Evolutionary conservation across 495 filamentous ascomycete genomes (phyloP), one percentile per base, ranked within the genome.

Genomic region (Daldinia grandis): DNA sequence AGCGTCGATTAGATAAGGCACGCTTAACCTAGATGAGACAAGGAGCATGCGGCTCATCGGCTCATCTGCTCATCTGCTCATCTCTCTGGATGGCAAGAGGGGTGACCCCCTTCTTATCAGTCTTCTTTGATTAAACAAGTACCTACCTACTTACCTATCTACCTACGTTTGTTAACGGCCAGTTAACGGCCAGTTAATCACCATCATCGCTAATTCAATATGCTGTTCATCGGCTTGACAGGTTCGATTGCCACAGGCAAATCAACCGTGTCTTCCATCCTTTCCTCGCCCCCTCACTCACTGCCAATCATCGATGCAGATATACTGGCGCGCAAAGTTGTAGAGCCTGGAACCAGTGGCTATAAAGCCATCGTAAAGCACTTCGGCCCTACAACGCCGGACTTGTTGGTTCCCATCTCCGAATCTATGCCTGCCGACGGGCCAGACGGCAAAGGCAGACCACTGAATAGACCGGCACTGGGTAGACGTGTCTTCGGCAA

Each of bases 231-330:
- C 76, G 95, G 95, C 71, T 90, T 99, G 28, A 99, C 95, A 37
- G 95, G 95, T 81, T 97, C 94, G 65, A 97, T 99, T 78, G 95
- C 95, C 37, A 98, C 96, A 3, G 95, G 96, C 77, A 99, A 99
- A 88, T 96, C 94, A 35, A 99, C 96, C 69, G 95, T 97, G 69
- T 97, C 95, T 40, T 76, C 83, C 62, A 82, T 97, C 72, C 93
- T 99, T 78, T 86, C 89, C 60, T 81, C 85, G 0, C 85, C 92
- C 0, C 94, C 94, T 10, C 90, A 98, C 84, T 87, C 86, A 72
- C 88, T 98, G 76, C 95, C 95, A 76, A 87, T 98, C 76, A 92
- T 99, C 85, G 95, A 99, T 81, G 93, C 95, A 72, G 96, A 99
- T 85, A 78, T 94, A 28, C 83, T 98, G 71, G 93, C 95, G 60